These are phyloP conservation scores for Colletotrichum destructivum DNA, from an alignment of 2,329 filamentous ascomycete species.

Conservation along the genomic window DNA sequence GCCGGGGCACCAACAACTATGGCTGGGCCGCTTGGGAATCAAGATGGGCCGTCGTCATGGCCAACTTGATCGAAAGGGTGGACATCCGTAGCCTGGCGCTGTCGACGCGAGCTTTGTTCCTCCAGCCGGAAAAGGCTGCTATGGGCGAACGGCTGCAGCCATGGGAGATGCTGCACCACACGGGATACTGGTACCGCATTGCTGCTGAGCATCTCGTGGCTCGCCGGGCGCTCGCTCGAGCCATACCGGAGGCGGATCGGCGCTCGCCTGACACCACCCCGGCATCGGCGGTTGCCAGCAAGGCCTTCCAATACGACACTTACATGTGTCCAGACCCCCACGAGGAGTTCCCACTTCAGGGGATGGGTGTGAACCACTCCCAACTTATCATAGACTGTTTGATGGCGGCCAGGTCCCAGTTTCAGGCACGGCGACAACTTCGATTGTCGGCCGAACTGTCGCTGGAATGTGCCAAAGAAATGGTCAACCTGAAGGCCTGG, in stretches of 20 bases:
- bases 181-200: conserved; percentile 76
- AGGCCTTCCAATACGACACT: conserved; percentile 73
- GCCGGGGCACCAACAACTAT: conserved; percentile 89
- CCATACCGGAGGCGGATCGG: conserved; percentile 73
- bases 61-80: conserved; percentile 69
- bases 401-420: conserved; percentile 67
- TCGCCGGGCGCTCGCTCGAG: conserved; percentile 67
- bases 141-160: conserved; percentile 72
- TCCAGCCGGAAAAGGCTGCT: conserved; percentile 72
- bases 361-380: conserved; percentile 68
- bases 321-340: conserved; percentile 77
- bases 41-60: conserved; percentile 77
- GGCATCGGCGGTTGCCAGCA: conserved; percentile 62
- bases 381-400: conserved; percentile 69
- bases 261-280: conserved; percentile 64
- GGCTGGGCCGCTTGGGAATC: conserved; percentile 96
- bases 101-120: conserved; percentile 61
- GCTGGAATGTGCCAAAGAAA: conserved; percentile 71
- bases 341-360: conserved; percentile 69
- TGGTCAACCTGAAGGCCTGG: conserved; percentile 66
- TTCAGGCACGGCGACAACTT: conserved; percentile 66
- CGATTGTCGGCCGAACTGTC: conserved; percentile 70
- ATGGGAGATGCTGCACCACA: conserved; percentile 76
- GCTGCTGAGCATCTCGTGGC: conserved; percentile 71
- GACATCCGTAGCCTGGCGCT: conserved; percentile 66